Conservation (phyloP, 768 basidiomycete species). For the Ramaria sp. region DNA sequence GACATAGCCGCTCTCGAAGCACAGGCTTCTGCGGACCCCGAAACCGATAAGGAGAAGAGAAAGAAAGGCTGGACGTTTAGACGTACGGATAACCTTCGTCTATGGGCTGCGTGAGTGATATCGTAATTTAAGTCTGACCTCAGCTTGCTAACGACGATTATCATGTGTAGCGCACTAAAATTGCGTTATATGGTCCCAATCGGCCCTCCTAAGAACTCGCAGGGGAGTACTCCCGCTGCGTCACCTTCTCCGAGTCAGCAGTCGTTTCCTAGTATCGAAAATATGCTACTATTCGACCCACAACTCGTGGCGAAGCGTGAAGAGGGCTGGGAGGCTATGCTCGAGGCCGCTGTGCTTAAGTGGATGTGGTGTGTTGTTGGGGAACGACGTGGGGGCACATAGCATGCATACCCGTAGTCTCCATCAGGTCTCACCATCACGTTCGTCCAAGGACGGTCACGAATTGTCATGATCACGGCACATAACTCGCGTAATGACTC, state of each 20-base stretch:
- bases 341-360: constrained; percentile 45
- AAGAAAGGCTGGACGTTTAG: constrained; percentile 71
- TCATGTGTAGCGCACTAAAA: constrained; percentile 49
- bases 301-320: constrained; percentile 61
- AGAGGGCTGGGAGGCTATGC: constrained; percentile 73
- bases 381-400: constrained; percentile 32
- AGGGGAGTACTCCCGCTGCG: constrained; percentile 15
- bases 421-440: background rate
- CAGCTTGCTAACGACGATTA: background rate
- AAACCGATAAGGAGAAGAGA: constrained; percentile 32
- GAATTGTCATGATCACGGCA: background rate
- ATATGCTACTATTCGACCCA: constrained; percentile 58
- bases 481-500: background rate
- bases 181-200: constrained; percentile 72
- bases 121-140: background rate
- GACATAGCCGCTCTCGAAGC: constrained; percentile 62
- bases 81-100: constrained; percentile 71
- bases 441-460: background rate
- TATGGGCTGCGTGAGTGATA: constrained; percentile 70
- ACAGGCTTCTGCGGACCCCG: constrained; percentile 25
- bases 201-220: constrained; percentile 21
- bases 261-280: constrained; percentile 21
- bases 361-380: constrained; percentile 65
- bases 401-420: background rate
- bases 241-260: constrained; percentile 20